Evolutionary conservation across 176 grass and related monocot genomes (phyloP), one percentile per base, ranked within the genome.

Genomic region (Musa schizocarpa): DNA sequence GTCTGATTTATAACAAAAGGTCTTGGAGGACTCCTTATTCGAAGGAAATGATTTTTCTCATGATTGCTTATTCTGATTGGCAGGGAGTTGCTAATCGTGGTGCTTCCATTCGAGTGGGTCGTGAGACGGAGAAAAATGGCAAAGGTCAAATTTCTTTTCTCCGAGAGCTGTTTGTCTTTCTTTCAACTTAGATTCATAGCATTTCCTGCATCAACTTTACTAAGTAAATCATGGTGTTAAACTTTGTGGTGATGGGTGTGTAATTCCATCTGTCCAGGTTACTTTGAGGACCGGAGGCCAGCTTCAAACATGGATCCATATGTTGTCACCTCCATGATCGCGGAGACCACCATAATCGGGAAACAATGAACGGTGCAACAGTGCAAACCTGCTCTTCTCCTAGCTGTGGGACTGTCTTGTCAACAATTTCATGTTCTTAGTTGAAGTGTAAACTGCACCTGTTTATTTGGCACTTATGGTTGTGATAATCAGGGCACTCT

Each of bases 301-400:
- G 95, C 95, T 65, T 99, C 95, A 11, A 99, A 94, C 95, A 99
- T 99, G 95, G 95, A 99, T 70, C 95, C 95, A 1, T 99, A 99
- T 69, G 65, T 94, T 6, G 95, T 99, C 23, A 99, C 95, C 49
- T 89, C 95, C 8, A 89, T 86, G 95, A 84, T 99, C 77, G 95
- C 95, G 51, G 76, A 99, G 3, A 94, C 95, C 67, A 99, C 95
- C 65, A 85, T 99, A 86, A 2, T 94, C 58, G 88, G 77, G 82
- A 92, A 89, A 76, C 80, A 73, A 51, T 99, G 82, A 78, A 13
- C 26, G 27, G 21, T 53, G 50, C 9, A 10, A 26, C 34, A 43
- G 34, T 43, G 34, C 34, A 43, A 43, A 43, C 34, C 4, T 43
- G 34, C 34, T 43, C 34, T 43, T 43, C 34, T 43, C 26, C 1